Evolutionary conservation across 805 yeast species (phyloP).

Genomic region (Nakazawaea wickerhamii): DNA sequence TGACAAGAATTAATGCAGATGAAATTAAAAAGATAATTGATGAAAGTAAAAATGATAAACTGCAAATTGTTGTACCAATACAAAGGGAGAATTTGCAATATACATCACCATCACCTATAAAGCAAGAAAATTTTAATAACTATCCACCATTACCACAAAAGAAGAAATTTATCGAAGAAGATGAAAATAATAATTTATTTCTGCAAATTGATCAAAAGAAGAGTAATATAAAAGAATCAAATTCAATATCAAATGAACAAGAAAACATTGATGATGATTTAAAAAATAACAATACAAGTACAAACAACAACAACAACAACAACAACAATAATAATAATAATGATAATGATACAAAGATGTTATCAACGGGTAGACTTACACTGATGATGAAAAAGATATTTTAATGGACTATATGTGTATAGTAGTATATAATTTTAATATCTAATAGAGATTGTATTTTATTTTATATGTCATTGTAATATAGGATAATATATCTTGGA

Average conservation of each 20-base stretch:
- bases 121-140: background rate
- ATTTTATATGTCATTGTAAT: too few species aligned
- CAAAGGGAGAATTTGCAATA: background rate
- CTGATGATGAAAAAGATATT: too few species aligned
- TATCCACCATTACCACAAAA: constrained; percentile 2
- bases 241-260: too few species aligned
- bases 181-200: constrained; percentile 1
- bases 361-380: too few species aligned
- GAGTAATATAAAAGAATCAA: too few species aligned
- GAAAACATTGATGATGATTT: too few species aligned
- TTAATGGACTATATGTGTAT: too few species aligned
- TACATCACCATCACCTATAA: background rate
- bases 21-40: constrained; percentile 11
- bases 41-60: background rate
- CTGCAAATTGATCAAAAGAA: background rate
- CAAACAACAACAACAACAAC: background rate
- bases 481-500: too few species aligned
- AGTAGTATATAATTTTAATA: too few species aligned
- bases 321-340: background rate
- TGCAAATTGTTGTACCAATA: background rate
- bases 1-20: constrained; percentile 3
- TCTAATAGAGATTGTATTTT: too few species aligned
- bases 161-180: background rate
- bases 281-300: background rate
- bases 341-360: background rate